These are phyloP conservation scores for Fusarium sp. DNA, from an alignment of 2,329 filamentous ascomycete genomes.

Conservation along the genomic window DNA sequence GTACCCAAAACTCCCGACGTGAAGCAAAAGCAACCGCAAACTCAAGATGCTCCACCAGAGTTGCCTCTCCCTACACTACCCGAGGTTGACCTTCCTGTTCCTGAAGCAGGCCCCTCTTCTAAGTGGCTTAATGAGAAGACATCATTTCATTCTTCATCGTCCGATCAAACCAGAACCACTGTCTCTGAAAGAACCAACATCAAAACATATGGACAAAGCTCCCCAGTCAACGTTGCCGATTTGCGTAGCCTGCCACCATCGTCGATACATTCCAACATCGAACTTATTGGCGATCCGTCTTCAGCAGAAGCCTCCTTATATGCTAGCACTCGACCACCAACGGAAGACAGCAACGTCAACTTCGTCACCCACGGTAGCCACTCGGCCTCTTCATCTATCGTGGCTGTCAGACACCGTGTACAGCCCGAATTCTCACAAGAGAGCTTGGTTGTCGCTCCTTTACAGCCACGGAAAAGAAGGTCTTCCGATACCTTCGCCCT, in stretches of 20 bases:
- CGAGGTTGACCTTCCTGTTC: slow-evolving; percentile 43
- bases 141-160: slow-evolving; percentile 45
- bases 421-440: slow-evolving; percentile 69
- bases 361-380: slow-evolving; percentile 64
- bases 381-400: slow-evolving; percentile 55
- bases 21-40: slow-evolving; percentile 55
- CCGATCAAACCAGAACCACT: slow-evolving; percentile 56
- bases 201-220: slow-evolving; percentile 64
- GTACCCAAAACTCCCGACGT: slow-evolving; percentile 56
- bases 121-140: slow-evolving; percentile 40
- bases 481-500: slow-evolving; percentile 63
- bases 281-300: slow-evolving; percentile 64
- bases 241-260: slow-evolving; percentile 57
- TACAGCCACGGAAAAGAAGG: slow-evolving; percentile 60
- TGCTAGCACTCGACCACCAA: slow-evolving; percentile 51
- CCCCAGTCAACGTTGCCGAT: slow-evolving; percentile 50
- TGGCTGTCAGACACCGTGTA: slow-evolving; percentile 48
- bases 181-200: slow-evolving; percentile 65
- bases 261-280: slow-evolving; percentile 63
- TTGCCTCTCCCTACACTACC: slow-evolving; percentile 48
- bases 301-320: slow-evolving; percentile 56
- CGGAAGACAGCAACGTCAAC: slow-evolving; percentile 60
- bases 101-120: slow-evolving; percentile 34
- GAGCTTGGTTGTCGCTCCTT: slow-evolving; percentile 68
- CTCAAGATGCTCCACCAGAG: slow-evolving; percentile 44